Evolutionary conservation across 2,329 filamentous ascomycete genomes (phyloP).

Genomic region (Colletotrichum somersetense): DNA sequence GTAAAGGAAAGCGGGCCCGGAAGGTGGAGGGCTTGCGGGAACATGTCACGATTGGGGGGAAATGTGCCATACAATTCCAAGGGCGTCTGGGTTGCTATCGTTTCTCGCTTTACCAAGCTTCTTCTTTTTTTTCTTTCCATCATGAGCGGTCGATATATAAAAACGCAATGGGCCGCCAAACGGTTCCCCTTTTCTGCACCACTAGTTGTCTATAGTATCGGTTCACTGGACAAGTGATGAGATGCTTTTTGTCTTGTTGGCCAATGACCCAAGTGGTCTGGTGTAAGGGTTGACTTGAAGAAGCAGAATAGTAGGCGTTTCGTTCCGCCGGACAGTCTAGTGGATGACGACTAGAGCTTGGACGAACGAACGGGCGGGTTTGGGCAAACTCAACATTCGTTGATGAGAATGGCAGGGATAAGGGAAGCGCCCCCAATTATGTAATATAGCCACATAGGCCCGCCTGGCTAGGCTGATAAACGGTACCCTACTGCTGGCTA

Average conservation of each 20-base stretch:
- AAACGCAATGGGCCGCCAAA: constrained; percentile 18
- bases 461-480: no score
- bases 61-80: constrained; percentile 29
- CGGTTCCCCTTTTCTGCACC: background rate
- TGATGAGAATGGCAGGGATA: no score
- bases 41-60: constrained; percentile 33
- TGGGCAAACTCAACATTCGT: background rate
- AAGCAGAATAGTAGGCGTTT: background rate
- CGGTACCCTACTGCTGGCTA: no score
- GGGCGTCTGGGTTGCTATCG: constrained; percentile 25
- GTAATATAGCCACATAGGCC: no score
- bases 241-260: background rate
- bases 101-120: constrained; percentile 6
- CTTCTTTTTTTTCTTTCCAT: background rate
- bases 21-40: constrained; percentile 13
- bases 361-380: background rate
- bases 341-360: background rate
- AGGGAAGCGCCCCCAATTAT: no score
- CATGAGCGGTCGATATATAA: constrained; percentile 19
- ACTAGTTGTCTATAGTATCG: background rate
- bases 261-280: background rate
- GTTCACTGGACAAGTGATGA: background rate
- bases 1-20: constrained; percentile 36
- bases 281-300: background rate
- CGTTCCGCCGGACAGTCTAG: background rate